A percentile compares a stretch with the other conserved stretches of the same genome.
Evolutionary conservation across 2,329 filamentous ascomycete species (phyloP).

Genomic region (Diaporthe citri): DNA sequence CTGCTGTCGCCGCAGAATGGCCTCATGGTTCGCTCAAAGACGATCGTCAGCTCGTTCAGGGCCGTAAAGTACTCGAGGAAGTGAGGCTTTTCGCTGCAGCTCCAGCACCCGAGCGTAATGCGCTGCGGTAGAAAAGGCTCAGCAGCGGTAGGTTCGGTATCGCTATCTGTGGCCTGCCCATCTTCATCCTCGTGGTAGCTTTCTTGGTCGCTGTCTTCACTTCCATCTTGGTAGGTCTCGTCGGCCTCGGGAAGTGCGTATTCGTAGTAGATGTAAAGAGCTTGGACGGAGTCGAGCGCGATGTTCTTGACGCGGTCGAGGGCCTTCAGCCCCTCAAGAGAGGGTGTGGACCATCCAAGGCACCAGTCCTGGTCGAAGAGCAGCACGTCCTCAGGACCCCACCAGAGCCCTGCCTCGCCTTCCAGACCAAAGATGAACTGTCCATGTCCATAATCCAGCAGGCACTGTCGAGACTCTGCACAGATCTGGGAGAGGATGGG

Average conservation of each 20-base stretch:
- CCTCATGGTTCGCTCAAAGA: neutral
- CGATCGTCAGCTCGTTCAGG: neutral
- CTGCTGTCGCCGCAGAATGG: fast-evolving
- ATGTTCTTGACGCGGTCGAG: neutral
- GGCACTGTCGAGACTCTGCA: neutral
- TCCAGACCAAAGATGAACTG: neutral
- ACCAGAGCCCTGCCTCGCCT: constrained; percentile 1
- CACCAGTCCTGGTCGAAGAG: neutral
- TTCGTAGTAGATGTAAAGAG: neutral
- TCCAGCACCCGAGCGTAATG: neutral
- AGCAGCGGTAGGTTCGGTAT: neutral
- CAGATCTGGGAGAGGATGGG: constrained; percentile 23
- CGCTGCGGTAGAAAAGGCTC: neutral
- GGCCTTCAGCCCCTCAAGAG: neutral
- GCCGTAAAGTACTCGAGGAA: neutral
- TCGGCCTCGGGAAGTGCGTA: neutral
- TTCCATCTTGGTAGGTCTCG: neutral
- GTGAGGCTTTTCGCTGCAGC: neutral
- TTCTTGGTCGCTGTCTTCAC: neutral
- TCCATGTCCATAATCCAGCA: neutral
- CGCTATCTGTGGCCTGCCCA: neutral
- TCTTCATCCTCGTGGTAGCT: neutral
- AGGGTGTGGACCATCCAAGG: neutral
- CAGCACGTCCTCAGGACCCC: neutral
- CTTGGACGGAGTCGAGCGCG: neutral